phyloP scores from a whole-genome alignment of 495 filamentous ascomycete genomes.

The Aspergillus sclerotioniger region DNA sequence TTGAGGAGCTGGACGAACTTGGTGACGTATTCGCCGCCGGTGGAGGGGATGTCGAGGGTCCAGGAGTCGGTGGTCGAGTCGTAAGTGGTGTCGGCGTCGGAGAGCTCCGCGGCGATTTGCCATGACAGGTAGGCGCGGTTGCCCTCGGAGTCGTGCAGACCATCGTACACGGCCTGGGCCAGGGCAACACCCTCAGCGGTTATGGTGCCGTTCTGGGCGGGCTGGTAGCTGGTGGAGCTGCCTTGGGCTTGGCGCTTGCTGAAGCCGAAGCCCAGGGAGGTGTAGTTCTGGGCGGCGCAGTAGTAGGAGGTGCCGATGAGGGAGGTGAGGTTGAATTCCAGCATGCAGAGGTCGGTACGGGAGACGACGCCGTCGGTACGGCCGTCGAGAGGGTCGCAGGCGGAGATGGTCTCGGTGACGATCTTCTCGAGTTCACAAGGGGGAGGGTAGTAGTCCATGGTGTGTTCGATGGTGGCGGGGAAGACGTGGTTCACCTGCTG shows the following conservation, averaged over 20 bases:
- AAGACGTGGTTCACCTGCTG: constrained; percentile 52
- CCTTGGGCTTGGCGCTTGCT: constrained; percentile 31
- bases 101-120: constrained; percentile 29
- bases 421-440: constrained; percentile 53
- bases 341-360: constrained; percentile 50
- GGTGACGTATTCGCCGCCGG: constrained; percentile 27
- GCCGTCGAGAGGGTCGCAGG: constrained; percentile 54
- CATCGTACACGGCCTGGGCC: constrained; percentile 33
- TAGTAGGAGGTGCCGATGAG: constrained; percentile 49
- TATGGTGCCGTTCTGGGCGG: constrained; percentile 33
- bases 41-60: constrained; percentile 24
- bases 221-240: constrained; percentile 29
- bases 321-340: constrained; percentile 42
- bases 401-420: constrained; percentile 48
- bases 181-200: constrained; percentile 28
- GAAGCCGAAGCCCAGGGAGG: constrained; percentile 36
- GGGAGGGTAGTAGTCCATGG: constrained; percentile 48
- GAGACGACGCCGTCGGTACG: constrained; percentile 51
- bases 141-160: constrained; percentile 31
- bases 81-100: constrained; percentile 27
- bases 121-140: constrained; percentile 35
- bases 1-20: constrained; percentile 27
- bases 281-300: constrained; percentile 42
- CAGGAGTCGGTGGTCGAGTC: constrained; percentile 20
- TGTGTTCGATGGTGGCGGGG: constrained; percentile 42